Conservation (phyloP, 2,329 filamentous ascomycete genomes). For the Aspergillus cejpii region DNA sequence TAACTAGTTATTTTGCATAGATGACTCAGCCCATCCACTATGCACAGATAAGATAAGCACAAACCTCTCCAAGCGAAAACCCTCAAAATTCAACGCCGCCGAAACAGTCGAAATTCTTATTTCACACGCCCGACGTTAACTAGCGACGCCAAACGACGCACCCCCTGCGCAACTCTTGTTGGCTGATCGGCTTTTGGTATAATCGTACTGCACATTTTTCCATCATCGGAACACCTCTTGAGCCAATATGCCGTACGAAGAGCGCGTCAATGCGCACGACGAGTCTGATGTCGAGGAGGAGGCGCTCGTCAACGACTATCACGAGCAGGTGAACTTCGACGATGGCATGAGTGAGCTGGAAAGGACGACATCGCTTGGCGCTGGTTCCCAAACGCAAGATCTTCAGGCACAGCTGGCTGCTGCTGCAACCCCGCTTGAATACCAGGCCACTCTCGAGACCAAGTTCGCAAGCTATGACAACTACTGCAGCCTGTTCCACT, state of each 20-base stretch:
- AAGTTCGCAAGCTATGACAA: constrained; percentile 99
- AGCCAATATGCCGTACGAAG: constrained; percentile 42
- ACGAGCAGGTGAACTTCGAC: constrained; percentile 91
- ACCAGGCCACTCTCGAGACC: constrained; percentile 88
- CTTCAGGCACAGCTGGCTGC: constrained; percentile 87
- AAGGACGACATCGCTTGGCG: constrained; percentile 61
- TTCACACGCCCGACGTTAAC: constrained; percentile 34
- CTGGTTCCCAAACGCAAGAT: constrained; percentile 73
- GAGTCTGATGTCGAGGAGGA: constrained; percentile 96
- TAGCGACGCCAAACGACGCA: constrained; percentile 20
- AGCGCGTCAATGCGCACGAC: constrained; percentile 48
- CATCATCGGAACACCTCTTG: constrained; percentile 11
- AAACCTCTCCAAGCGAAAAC: constrained; percentile 40
- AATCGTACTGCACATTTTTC: constrained; percentile 7
- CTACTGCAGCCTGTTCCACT: constrained; percentile 99
- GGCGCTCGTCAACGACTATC: constrained; percentile 89
- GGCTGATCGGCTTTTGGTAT: constrained; percentile 14
- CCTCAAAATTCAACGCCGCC: constrained; percentile 41
- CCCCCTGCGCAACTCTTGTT: constrained; percentile 16
- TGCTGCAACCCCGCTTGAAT: constrained; percentile 90
- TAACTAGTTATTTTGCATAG: constrained; percentile 15
- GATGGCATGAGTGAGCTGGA: constrained; percentile 78
- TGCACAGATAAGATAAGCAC: constrained; percentile 43
- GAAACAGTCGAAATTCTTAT: constrained; percentile 30
- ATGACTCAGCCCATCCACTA: constrained; percentile 28